These are phyloP conservation scores for Melampsora americana DNA, from an alignment of 1,284 basidiomycete genomes.

Conservation along the genomic window DNA sequence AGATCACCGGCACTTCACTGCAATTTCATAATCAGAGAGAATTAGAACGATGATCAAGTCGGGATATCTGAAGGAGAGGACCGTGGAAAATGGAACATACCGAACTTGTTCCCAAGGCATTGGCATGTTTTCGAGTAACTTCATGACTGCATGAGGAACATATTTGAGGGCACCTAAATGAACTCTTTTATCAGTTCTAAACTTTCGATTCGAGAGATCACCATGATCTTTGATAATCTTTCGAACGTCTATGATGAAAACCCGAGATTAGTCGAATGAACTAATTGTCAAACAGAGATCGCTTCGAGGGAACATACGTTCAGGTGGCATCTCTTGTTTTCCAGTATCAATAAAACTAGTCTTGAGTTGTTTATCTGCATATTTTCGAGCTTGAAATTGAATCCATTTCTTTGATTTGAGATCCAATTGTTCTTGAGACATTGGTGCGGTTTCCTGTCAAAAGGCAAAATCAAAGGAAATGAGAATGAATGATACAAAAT, in stretches of 20 bases:
- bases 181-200: conserved; percentile 97
- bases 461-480: neutral
- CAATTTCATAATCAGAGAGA: conserved; percentile 56
- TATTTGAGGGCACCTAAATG: conserved; percentile 97
- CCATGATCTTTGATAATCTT: conserved; percentile 56
- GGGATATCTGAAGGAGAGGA: conserved; percentile 21
- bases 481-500: no score
- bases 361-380: conserved; percentile 75
- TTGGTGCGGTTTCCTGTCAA: conserved; percentile 52
- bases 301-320: conserved; percentile 91
- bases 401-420: conserved; percentile 90
- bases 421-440: conserved; percentile 72
- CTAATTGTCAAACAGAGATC: conserved; percentile 72
- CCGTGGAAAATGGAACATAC: conserved; percentile 7
- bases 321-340: conserved; percentile 69
- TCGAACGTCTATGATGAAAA: conserved; percentile 46
- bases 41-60: conserved; percentile 58
- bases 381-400: conserved; percentile 84
- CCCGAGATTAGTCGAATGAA: conserved; percentile 34
- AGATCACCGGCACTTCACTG: conserved; percentile 90
- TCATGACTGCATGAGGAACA: conserved; percentile 98
- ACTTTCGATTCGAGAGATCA: conserved; percentile 59
- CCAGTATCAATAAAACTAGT: conserved; percentile 87
- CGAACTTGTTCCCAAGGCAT: conserved; percentile 79
- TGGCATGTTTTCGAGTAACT: conserved; percentile 97